Evolutionary conservation across 2,329 filamentous ascomycete species (phyloP).

Genomic region (Aureobasidium musti): DNA sequence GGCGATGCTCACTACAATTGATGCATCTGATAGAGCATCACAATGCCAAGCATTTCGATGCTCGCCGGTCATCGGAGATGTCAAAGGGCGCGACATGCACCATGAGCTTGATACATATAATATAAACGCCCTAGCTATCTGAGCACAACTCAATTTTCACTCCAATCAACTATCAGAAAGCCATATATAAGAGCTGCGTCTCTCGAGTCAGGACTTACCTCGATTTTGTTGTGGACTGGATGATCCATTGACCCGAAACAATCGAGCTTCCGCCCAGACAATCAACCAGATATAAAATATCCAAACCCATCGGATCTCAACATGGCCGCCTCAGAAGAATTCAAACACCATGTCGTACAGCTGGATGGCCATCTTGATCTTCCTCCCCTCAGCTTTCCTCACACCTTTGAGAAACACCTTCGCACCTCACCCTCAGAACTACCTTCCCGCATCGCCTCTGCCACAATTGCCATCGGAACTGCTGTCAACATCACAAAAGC

Average conservation of each 20-base stretch:
- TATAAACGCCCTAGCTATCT: not conserved
- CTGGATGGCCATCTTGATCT: constrained; percentile 51
- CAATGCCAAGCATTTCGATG: constrained; percentile 4
- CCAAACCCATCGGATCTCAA: not conserved
- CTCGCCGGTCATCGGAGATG: constrained; percentile 15
- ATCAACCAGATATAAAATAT: not conserved
- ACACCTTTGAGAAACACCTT: constrained; percentile 46
- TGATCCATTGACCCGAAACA: too few relatives aligned
- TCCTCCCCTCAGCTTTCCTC: constrained; percentile 47
- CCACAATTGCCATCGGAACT: constrained; percentile 51
- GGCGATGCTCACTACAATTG: not conserved
- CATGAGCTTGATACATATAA: not conserved
- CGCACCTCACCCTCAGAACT: constrained; percentile 43
- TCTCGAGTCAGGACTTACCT: too few relatives aligned
- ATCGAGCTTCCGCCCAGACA: too few relatives aligned
- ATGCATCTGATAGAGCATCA: not conserved
- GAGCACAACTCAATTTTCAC: too few relatives aligned
- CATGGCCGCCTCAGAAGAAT: constrained; percentile 24
- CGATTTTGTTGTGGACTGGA: too few relatives aligned
- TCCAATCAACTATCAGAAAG: too few relatives aligned
- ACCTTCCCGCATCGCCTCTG: constrained; percentile 48
- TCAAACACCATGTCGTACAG: constrained; percentile 51
- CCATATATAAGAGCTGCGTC: too few relatives aligned
- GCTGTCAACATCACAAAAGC: constrained; percentile 47
- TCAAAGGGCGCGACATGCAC: constrained; percentile 22